Conservation (phyloP, 768 basidiomycete species). For the Ramaria sp. region DNA sequence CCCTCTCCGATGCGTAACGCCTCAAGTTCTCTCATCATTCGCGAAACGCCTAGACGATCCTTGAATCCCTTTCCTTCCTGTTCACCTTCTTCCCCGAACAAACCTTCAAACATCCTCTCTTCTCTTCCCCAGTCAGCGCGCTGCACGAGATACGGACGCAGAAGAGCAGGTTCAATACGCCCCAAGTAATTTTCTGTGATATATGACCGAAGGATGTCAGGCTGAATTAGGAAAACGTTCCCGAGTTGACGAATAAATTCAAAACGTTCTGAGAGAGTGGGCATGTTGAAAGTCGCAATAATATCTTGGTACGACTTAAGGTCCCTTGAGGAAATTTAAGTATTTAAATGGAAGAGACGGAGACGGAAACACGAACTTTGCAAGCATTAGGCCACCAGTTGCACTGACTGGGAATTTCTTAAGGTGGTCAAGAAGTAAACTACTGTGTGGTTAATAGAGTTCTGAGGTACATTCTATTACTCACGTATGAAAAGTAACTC, state of each 20-base stretch:
- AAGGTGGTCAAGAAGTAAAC: slow-evolving; percentile 86
- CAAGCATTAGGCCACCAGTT: slow-evolving; percentile 94
- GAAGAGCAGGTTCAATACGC: slow-evolving; percentile 73
- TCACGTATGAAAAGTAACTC: slow-evolving; percentile 86
- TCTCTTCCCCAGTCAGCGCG: slow-evolving; percentile 88
- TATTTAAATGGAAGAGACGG: not conserved
- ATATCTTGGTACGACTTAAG: slow-evolving; percentile 94
- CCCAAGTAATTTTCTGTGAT: slow-evolving; percentile 92
- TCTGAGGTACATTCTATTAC: slow-evolving; percentile 8
- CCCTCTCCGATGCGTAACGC: slow-evolving; percentile 36
- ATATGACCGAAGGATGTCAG: slow-evolving; percentile 90
- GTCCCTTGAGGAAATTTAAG: slow-evolving; percentile 44
- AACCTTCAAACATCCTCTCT: slow-evolving; percentile 67
- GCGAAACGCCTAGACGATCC: slow-evolving; percentile 49
- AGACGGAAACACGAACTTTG: slow-evolving; percentile 57
- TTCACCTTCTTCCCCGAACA: slow-evolving; percentile 7
- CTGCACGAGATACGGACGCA: slow-evolving; percentile 84
- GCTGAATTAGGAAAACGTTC: slow-evolving; percentile 92
- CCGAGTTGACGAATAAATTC: slow-evolving; percentile 97
- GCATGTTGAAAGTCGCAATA: slow-evolving; percentile 70
- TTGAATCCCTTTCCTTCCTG: slow-evolving; percentile 44
- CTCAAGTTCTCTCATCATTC: slow-evolving; percentile 86
- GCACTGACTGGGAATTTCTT: slow-evolving; percentile 96
- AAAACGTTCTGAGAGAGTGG: slow-evolving; percentile 84
- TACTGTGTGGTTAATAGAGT: slow-evolving; percentile 19